Conservation (phyloP, 768 basidiomycete genomes). For the Boletus subcaerulescens region DNA sequence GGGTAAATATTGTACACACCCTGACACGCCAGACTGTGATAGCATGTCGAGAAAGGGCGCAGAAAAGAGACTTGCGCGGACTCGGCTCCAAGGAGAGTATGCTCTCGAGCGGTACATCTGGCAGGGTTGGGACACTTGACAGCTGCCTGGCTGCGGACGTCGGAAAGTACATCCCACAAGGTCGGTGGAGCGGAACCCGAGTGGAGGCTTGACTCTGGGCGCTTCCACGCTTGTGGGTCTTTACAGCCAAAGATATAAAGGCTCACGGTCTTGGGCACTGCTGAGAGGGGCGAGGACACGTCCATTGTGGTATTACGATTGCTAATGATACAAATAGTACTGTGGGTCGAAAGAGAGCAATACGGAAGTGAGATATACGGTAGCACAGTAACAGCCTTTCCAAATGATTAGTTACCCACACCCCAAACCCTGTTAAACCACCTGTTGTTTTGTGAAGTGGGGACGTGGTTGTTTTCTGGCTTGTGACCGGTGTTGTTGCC, state of each 20-base stretch:
- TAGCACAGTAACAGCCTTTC: slow-evolving; percentile 9
- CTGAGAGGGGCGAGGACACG: slow-evolving; percentile 3
- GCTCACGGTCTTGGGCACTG: slow-evolving; percentile 1
- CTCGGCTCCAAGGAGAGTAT: slow-evolving; percentile 60
- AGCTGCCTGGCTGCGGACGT: slow-evolving; percentile 75
- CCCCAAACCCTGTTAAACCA: slow-evolving; percentile 31
- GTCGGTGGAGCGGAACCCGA: neutral
- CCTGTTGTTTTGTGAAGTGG: slow-evolving; percentile 12
- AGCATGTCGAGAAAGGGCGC: slow-evolving; percentile 66
- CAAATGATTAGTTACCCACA: slow-evolving; percentile 7
- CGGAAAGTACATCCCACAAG: slow-evolving; percentile 72
- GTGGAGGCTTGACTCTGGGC: neutral
- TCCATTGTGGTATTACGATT: slow-evolving; percentile 22
- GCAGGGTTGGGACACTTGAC: slow-evolving; percentile 65
- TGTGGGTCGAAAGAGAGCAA: slow-evolving; percentile 9
- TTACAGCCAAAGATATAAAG: slow-evolving; percentile 5
- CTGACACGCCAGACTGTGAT: slow-evolving; percentile 80
- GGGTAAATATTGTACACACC: slow-evolving; percentile 41
- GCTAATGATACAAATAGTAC: slow-evolving; percentile 33
- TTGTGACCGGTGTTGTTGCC: slow-evolving; percentile 12
- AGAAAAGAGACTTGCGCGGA: slow-evolving; percentile 76
- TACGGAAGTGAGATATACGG: slow-evolving; percentile 17
- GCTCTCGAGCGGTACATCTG: slow-evolving; percentile 55
- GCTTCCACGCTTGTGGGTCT: neutral
- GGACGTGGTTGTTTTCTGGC: slow-evolving; percentile 13